Conservation (phyloP, 768 basidiomycete genomes). For the Mycena vitilis region DNA sequence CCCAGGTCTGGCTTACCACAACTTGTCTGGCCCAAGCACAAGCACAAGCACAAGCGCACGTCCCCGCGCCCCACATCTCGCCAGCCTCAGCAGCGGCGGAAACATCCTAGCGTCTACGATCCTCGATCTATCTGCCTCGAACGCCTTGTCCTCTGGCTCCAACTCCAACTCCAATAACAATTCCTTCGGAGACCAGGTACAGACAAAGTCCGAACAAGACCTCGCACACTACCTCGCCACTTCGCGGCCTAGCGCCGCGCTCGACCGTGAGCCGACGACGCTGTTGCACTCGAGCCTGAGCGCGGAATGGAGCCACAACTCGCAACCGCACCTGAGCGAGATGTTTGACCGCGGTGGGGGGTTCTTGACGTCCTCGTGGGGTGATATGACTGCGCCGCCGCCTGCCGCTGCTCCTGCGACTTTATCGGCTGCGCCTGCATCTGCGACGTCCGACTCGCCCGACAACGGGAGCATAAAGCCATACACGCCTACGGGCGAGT, state of each 20-base stretch:
- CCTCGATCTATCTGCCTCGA: conserved; percentile 27
- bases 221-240: conserved; percentile 36
- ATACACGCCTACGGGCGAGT: conserved; percentile 30
- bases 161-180: conserved; percentile 15
- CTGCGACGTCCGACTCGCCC: conserved; percentile 9
- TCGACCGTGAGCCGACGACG: conserved; percentile 29
- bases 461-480: background rate
- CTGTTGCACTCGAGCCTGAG: conserved; percentile 19
- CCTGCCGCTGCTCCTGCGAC: background rate
- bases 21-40: conserved; percentile 13
- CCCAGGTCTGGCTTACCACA: conserved; percentile 10
- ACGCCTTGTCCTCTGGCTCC: conserved; percentile 6
- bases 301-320: conserved; percentile 18
- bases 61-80: conserved; percentile 20
- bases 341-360: conserved; percentile 27
- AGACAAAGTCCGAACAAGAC: conserved; percentile 36
- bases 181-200: conserved; percentile 18
- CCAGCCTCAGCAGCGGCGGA: conserved; percentile 16
- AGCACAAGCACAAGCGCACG: background rate
- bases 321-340: conserved; percentile 11
- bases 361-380: conserved; percentile 24
- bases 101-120: conserved; percentile 26
- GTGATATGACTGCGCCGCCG: background rate
- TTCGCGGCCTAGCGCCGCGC: conserved; percentile 22
- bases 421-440: background rate